A percentile compares a stretch with the other conserved stretches of the same genome.
phyloP scores from a whole-genome alignment of 2,329 filamentous ascomycete genomes.

The Xylaria sp. region DNA sequence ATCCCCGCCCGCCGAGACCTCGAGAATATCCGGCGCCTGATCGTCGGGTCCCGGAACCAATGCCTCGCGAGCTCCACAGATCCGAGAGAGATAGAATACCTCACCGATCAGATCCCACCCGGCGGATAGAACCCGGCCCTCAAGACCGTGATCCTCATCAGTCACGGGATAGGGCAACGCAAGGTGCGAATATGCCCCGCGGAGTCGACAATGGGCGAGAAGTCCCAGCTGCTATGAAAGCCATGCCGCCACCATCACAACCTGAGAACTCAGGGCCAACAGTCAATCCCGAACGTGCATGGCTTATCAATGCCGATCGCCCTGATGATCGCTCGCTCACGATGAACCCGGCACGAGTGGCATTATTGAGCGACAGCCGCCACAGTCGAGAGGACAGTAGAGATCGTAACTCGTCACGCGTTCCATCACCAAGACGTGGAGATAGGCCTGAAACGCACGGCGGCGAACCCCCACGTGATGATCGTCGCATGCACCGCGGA shows the following conservation, averaged over 20 bases:
- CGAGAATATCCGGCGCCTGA: conserved; percentile 40
- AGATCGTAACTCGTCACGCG: conserved; percentile 34
- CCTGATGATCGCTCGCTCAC: conserved; percentile 36
- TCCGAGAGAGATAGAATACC: conserved; percentile 37
- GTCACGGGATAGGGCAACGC: conserved; percentile 33
- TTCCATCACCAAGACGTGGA: conserved; percentile 46
- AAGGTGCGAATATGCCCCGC: conserved; percentile 22
- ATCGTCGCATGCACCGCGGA: conserved; percentile 41
- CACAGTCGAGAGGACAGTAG: conserved; percentile 41
- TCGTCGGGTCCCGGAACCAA: conserved; percentile 38
- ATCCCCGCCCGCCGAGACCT: conserved; percentile 37
- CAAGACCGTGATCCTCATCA: conserved; percentile 37
- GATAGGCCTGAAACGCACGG: conserved; percentile 35
- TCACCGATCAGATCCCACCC: conserved; percentile 25
- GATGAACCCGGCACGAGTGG: conserved; percentile 46
- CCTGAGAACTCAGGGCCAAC: conserved; percentile 38
- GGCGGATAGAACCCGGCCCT: conserved; percentile 29
- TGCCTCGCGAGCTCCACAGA: conserved; percentile 34
- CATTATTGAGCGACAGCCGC: conserved; percentile 41
- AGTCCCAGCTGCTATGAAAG: conserved; percentile 26
- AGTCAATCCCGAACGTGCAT: conserved; percentile 53
- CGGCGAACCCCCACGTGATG: conserved; percentile 41
- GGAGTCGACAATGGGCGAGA: conserved; percentile 29
- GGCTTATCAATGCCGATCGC: conserved; percentile 38
- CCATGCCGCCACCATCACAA: conserved; percentile 29